Conservation (phyloP, 1,139 yeast species). For the Taphrina pruni region DNA sequence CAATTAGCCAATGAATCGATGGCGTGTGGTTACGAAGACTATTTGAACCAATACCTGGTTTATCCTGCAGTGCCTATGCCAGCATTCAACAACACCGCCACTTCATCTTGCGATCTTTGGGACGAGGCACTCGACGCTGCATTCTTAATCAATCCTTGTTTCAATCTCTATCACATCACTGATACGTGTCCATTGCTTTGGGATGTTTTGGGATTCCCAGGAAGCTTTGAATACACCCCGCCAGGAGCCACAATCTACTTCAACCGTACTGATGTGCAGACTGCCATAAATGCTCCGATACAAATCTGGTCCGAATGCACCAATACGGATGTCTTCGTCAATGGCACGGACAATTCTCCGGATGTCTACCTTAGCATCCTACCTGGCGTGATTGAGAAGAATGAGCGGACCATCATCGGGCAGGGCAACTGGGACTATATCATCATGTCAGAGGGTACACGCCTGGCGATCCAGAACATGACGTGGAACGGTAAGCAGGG, state of each 20-base stretch:
- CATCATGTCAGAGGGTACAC: slow-evolving; percentile 34
- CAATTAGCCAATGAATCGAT: slow-evolving; percentile 5
- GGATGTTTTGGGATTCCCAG: slow-evolving; percentile 31
- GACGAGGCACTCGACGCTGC: slow-evolving; percentile 9
- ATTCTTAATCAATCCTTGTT: slow-evolving; percentile 15
- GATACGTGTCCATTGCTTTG: slow-evolving; percentile 28
- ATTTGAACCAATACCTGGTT: slow-evolving; percentile 16
- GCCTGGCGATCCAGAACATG: slow-evolving; percentile 39
- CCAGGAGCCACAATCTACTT: slow-evolving; percentile 20
- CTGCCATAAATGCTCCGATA: slow-evolving; percentile 31
- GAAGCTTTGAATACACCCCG: slow-evolving; percentile 10
- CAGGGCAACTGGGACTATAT: slow-evolving; percentile 36
- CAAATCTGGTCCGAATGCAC: slow-evolving; percentile 30
- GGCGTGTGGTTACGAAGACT: slow-evolving; percentile 24
- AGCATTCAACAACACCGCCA: background rate
- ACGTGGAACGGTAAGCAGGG: slow-evolving; percentile 40
- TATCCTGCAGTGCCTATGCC: slow-evolving; percentile 12
- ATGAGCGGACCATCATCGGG: slow-evolving; percentile 24
- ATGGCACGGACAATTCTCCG: slow-evolving; percentile 11
- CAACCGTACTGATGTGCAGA: slow-evolving; percentile 29
- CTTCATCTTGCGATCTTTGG: slow-evolving; percentile 4
- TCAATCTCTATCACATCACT: slow-evolving; percentile 24
- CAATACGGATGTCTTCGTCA: slow-evolving; percentile 15
- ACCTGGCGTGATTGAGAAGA: slow-evolving; percentile 23
- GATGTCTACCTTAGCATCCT: slow-evolving; percentile 18